These are phyloP conservation scores for Suillus bovinus DNA, from an alignment of 768 basidiomycete species.

Conservation along the genomic window DNA sequence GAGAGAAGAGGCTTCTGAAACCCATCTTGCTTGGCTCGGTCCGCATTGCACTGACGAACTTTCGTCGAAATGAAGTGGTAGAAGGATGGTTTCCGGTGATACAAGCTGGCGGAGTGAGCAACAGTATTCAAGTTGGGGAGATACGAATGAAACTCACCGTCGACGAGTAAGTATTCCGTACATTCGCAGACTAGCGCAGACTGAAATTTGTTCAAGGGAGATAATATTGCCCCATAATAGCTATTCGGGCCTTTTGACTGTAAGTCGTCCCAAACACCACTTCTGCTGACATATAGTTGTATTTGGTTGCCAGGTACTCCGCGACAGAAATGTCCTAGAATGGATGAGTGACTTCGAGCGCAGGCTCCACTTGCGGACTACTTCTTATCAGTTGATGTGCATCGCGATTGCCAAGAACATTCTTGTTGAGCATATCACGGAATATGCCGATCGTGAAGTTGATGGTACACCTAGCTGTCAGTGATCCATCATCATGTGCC, in stretches of 20 bases:
- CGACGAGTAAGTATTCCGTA: slow-evolving; percentile 58
- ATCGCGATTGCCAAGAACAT: slow-evolving; percentile 69
- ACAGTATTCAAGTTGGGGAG: slow-evolving; percentile 70
- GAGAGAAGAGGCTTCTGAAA: slow-evolving; percentile 64
- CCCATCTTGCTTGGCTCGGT: slow-evolving; percentile 59
- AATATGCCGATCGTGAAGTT: slow-evolving; percentile 70
- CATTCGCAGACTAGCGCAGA: not conserved
- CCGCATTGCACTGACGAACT: slow-evolving; percentile 64
- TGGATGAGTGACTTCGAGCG: slow-evolving; percentile 74
- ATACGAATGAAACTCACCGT: slow-evolving; percentile 71
- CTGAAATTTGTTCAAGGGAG: slow-evolving; percentile 49
- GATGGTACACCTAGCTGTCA: slow-evolving; percentile 66
- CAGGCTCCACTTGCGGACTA: slow-evolving; percentile 63
- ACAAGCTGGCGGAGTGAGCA: slow-evolving; percentile 45
- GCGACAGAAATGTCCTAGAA: slow-evolving; percentile 70
- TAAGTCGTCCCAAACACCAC: slow-evolving; percentile 29
- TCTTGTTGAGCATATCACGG: slow-evolving; percentile 67
- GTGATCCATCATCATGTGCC: slow-evolving; percentile 20
- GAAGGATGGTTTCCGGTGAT: slow-evolving; percentile 88
- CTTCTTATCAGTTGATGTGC: slow-evolving; percentile 61
- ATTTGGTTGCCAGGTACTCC: slow-evolving; percentile 16
- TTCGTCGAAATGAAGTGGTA: slow-evolving; percentile 68
- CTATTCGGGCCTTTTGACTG: slow-evolving; percentile 63
- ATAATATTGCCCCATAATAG: slow-evolving; percentile 70
- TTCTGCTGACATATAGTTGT: not conserved